Percentiles rank a stretch among this genome's conserved stretches.
These are phyloP conservation scores for Funneliformis geosporum DNA, from an alignment of 192 early-diverging fungal genomes.

Conservation along the genomic window DNA sequence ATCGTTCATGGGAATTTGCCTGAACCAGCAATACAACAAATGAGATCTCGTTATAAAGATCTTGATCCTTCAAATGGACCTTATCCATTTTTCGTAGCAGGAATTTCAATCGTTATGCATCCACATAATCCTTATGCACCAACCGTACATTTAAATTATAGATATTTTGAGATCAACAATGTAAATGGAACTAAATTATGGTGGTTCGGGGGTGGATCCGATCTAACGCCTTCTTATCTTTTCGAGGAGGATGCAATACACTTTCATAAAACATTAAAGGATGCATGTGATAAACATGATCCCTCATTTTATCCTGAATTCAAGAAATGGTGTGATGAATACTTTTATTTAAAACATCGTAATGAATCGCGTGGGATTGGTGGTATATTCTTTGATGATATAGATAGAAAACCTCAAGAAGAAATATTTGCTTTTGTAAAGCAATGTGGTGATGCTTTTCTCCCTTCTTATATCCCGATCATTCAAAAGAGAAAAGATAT, in stretches of 20 bases:
- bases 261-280: slow-evolving; percentile 91
- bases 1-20: slow-evolving; percentile 84
- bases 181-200: slow-evolving; percentile 62
- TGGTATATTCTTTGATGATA: slow-evolving; percentile 98
- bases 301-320: slow-evolving; percentile 80
- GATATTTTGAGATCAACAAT: slow-evolving; percentile 90
- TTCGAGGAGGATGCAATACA: slow-evolving; percentile 90
- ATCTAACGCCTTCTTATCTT: slow-evolving; percentile 91
- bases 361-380: slow-evolving; percentile 90
- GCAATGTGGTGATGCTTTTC: slow-evolving; percentile 78
- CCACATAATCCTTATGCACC: slow-evolving; percentile 96
- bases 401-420: slow-evolving; percentile 72
- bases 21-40: slow-evolving; percentile 76
- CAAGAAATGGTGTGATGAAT: slow-evolving; percentile 97
- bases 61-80: slow-evolving; percentile 57
- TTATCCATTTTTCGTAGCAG: slow-evolving; percentile 84
- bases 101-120: slow-evolving; percentile 91
- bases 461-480: slow-evolving; percentile 87
- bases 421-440: slow-evolving; percentile 84
- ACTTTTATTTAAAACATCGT: slow-evolving; percentile 89
- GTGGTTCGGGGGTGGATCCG: slow-evolving; percentile 98
- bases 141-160: slow-evolving; percentile 95
- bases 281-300: slow-evolving; percentile 90
- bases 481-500: slow-evolving; percentile 77
- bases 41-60: slow-evolving; percentile 83